Evolutionary conservation across 1,284 basidiomycete species (phyloP).

Genomic region (Exobasidium cylindrosporum): DNA sequence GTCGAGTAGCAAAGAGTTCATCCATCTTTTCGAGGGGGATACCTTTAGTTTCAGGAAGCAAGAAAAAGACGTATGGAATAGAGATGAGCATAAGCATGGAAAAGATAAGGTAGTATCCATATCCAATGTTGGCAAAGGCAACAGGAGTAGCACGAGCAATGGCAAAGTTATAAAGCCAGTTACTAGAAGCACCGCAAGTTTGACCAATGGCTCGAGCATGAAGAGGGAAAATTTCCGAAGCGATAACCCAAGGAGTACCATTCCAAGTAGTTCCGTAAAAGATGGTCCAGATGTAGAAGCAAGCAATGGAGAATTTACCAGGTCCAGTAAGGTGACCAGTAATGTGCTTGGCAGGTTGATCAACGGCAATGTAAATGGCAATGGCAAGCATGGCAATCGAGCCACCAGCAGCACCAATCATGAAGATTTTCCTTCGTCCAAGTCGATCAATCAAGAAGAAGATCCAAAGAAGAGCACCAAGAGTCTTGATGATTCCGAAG

Average conservation of each 20-base stretch:
- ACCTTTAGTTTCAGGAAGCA: slow-evolving; percentile 27
- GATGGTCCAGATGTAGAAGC: slow-evolving; percentile 42
- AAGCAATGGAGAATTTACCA: slow-evolving; percentile 27
- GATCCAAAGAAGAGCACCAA: slow-evolving; percentile 68
- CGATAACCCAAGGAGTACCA: slow-evolving; percentile 39
- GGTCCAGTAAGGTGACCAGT: slow-evolving; percentile 14
- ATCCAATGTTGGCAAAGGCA: slow-evolving; percentile 46
- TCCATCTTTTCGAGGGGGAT: slow-evolving; percentile 29
- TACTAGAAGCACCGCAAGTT: slow-evolving; percentile 31
- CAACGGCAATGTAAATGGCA: slow-evolving; percentile 36
- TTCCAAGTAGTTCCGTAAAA: slow-evolving; percentile 43
- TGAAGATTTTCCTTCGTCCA: slow-evolving; percentile 61
- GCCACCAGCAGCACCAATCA: slow-evolving; percentile 54
- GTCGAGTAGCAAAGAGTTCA: slow-evolving; percentile 22
- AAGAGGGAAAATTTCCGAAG: slow-evolving; percentile 19
- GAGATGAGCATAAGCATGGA: slow-evolving; percentile 19
- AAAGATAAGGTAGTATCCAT: slow-evolving; percentile 52
- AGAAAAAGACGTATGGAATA: slow-evolving; percentile 22
- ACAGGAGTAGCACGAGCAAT: slow-evolving; percentile 33
- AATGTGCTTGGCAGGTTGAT: slow-evolving; percentile 21
- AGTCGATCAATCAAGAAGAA: slow-evolving; percentile 63
- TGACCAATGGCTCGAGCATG: slow-evolving; percentile 23
- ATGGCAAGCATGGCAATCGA: slow-evolving; percentile 34
- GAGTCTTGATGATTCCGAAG: slow-evolving; percentile 73
- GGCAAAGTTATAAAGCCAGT: slow-evolving; percentile 30